Conservation (phyloP, 176 grass and related monocot species). For the Oryza coarctata region DNA sequence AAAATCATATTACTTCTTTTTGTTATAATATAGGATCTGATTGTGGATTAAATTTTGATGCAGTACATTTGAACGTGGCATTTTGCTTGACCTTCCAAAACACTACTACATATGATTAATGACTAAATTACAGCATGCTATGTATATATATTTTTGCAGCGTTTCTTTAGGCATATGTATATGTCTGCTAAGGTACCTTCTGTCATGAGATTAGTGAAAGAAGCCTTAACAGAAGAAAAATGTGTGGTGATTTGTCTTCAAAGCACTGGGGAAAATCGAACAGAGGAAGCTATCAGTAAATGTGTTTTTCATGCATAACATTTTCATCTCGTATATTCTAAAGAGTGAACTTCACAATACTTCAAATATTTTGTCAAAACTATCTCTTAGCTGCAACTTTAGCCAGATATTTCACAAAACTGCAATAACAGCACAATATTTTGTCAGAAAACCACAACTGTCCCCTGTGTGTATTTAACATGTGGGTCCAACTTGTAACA, state of each 20-base stretch:
- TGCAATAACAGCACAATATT: background rate
- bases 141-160: conserved; percentile 48
- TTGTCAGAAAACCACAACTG: background rate
- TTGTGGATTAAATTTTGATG: conserved; percentile 22
- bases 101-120: conserved; percentile 13
- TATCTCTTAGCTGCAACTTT: background rate
- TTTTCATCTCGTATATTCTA: conserved; percentile 15
- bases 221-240: conserved; percentile 74
- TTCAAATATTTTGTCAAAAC: background rate
- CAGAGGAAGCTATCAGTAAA: conserved; percentile 92
- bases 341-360: background rate
- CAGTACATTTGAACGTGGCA: conserved; percentile 22
- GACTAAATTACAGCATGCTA: conserved; percentile 31
- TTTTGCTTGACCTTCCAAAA: conserved; percentile 24
- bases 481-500: background rate
- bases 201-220: conserved; percentile 74
- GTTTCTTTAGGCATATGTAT: conserved; percentile 96
- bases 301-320: conserved; percentile 44
- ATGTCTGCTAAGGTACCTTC: conserved; percentile 97
- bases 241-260: conserved; percentile 98
- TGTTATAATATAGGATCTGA: background rate
- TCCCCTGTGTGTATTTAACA: background rate
- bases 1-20: conserved; percentile 13
- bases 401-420: background rate
- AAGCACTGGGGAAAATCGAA: conserved; percentile 96